phyloP scores from a whole-genome alignment of 2,329 filamentous ascomycete species.

The Colletotrichum incanum region DNA sequence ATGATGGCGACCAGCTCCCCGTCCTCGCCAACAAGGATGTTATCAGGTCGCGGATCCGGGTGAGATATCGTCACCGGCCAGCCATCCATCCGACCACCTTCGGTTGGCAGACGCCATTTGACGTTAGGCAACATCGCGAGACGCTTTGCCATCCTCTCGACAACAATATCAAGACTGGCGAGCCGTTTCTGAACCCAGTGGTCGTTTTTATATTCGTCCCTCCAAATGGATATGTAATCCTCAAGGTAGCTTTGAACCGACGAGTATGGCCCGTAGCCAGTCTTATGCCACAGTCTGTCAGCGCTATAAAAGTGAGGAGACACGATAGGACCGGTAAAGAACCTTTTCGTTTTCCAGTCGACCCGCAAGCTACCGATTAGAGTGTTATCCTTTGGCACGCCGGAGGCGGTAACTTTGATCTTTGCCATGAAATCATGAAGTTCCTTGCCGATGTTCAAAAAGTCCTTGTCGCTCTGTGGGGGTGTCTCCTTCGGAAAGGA shows the following conservation, averaged over 20 bases:
- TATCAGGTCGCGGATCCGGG: slow-evolving; percentile 29
- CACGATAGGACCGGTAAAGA: slow-evolving; percentile 26
- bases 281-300: background rate
- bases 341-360: slow-evolving; percentile 30
- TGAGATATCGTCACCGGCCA: slow-evolving; percentile 28
- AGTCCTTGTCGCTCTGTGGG: background rate
- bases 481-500: background rate
- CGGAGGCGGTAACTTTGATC: background rate
- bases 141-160: background rate
- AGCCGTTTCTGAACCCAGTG: background rate
- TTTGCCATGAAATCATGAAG: slow-evolving; percentile 1
- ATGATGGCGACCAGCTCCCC: slow-evolving; percentile 26
- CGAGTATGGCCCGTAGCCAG: slow-evolving; percentile 6
- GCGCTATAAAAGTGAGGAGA: slow-evolving; percentile 18
- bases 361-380: slow-evolving; percentile 39
- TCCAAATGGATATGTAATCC: background rate
- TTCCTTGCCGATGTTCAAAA: background rate
- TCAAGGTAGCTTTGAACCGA: slow-evolving; percentile 13
- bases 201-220: background rate
- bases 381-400: background rate
- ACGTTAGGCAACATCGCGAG: background rate
- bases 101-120: slow-evolving; percentile 5
- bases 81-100: slow-evolving; percentile 14
- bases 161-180: background rate
- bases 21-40: slow-evolving; percentile 27